Base-by-base conservation (phyloP, 306 rosid genomes). In the Dalbergia cochinchinensis region DNA sequence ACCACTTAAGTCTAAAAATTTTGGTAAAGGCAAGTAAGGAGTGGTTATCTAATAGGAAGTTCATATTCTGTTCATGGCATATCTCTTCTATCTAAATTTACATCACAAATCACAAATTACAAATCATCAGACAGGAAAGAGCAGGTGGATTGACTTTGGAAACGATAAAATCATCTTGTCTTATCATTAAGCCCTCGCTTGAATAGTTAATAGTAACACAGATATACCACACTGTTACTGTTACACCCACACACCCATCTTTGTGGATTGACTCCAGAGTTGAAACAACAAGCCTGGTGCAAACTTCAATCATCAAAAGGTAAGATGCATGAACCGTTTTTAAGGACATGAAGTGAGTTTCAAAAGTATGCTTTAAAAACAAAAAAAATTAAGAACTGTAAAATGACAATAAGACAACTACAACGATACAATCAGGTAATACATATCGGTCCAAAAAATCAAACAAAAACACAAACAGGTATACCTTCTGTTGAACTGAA, bases 401-500 rank as follows among this genome's bases (percentile, higher is more conserved):
- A 58, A 39, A 61, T 50, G 50, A 62, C 11, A 53, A 20, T 9
- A 48, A 13, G 26, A 3, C 14, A 35, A 57, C 13, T 16, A 50
- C 61, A 58, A 60, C 33, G 62, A 50, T 63, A 60, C 19, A 69
- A 50, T 71, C 74, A 57, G 0, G 11, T 4, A 71, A 33, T 57
- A 33, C 70, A 74, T 5, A 53, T 20, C 7, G 10, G 60, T 64
- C 63, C 62, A 31, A 77, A 65, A 34, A 47, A 3, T 2, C 5
- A 48, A 62, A 62, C 54, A 39, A 45, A 9, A 44, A 42, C 5
- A 37, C 55, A 37, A 26, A 42, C 33, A 14, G 34, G 57, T 39
- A 42, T 6, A 60, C 64, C 70, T 71, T 79, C 47, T 62, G 14
- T 71, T 10, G 11, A 78, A 16, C 20, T 16, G 62, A 69, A 63